Conservation (phyloP, 495 filamentous ascomycete genomes). For the Penicillium daleae region DNA sequence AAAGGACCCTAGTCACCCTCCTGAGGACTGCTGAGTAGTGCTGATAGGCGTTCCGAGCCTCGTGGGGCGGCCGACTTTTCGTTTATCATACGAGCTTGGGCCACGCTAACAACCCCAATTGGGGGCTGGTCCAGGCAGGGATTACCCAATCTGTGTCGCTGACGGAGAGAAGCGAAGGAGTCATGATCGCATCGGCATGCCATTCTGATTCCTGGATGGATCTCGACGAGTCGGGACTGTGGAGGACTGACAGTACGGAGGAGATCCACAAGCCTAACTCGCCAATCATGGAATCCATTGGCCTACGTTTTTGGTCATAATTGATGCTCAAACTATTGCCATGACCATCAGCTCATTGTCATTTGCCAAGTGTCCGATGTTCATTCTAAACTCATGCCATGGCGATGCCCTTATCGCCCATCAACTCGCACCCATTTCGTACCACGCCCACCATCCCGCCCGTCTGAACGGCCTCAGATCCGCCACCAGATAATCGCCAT, state of each 20-base stretch:
- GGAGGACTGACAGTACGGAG: no score
- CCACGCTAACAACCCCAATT: neutral
- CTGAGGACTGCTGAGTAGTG: no score
- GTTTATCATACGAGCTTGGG: no score
- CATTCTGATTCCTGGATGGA: no score
- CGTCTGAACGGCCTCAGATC: conserved; percentile 87
- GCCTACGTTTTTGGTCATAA: neutral
- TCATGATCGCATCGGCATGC: conserved; percentile 13
- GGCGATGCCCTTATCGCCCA: conserved; percentile 42
- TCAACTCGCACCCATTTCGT: conserved; percentile 81
- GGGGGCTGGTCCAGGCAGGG: conserved; percentile 6
- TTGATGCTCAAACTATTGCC: neutral
- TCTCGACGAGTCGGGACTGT: no score
- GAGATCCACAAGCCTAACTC: neutral
- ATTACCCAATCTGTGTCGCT: neutral
- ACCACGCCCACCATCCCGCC: conserved; percentile 90
- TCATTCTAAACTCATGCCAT: conserved; percentile 19
- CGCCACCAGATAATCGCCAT: conserved; percentile 86
- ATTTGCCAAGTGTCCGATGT: neutral
- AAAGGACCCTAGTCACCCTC: no score
- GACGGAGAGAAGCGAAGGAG: neutral
- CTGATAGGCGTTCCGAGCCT: neutral
- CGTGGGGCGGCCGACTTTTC: neutral
- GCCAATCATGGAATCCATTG: no score
- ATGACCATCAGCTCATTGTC: neutral